Percentiles rank a stretch among this genome's conserved stretches.
phyloP scores from a whole-genome alignment of 2,329 filamentous ascomycete species.

The Trichoderma brevicompactum region DNA sequence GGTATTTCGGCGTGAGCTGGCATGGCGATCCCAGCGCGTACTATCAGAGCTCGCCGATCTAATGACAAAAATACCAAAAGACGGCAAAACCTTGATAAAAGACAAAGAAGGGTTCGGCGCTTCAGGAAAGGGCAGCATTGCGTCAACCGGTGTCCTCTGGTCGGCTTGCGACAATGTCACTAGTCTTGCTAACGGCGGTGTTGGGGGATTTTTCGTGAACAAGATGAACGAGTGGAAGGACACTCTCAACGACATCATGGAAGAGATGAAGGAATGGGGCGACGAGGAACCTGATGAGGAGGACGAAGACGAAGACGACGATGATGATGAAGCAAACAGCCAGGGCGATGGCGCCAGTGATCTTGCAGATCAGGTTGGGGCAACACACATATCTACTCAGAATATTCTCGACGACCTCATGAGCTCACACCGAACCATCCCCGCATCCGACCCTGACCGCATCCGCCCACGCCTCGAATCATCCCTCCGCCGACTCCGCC shows the following conservation, averaged over 20 bases:
- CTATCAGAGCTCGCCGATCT: conserved; percentile 67
- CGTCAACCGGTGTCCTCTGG: conserved; percentile 80
- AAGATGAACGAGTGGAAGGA: conserved; percentile 77
- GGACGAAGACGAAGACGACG: conserved; percentile 55
- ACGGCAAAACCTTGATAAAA: conserved; percentile 57
- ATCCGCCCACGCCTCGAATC: conserved; percentile 69
- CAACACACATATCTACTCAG: conserved; percentile 49
- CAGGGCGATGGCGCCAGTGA: conserved; percentile 40
- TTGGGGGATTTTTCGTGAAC: conserved; percentile 70
- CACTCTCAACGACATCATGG: conserved; percentile 78
- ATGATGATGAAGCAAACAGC: conserved; percentile 41
- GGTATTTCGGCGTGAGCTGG: conserved; percentile 66
- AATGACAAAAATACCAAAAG: conserved; percentile 60
- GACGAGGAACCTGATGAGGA: conserved; percentile 70
- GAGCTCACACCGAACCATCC: conserved; percentile 63
- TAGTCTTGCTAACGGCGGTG: conserved; percentile 66
- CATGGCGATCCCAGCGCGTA: conserved; percentile 60
- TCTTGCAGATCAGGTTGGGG: conserved; percentile 39
- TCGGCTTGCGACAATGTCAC: conserved; percentile 76
- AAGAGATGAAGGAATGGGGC: conserved; percentile 87
- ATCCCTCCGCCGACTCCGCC: conserved; percentile 66
- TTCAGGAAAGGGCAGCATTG: conserved; percentile 58
- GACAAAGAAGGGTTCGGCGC: conserved; percentile 38
- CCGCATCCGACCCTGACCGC: conserved; percentile 64
- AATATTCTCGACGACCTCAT: conserved; percentile 71